Evolutionary conservation across 805 yeast species (phyloP).

Genomic region (Teunomyces pallodes): DNA sequence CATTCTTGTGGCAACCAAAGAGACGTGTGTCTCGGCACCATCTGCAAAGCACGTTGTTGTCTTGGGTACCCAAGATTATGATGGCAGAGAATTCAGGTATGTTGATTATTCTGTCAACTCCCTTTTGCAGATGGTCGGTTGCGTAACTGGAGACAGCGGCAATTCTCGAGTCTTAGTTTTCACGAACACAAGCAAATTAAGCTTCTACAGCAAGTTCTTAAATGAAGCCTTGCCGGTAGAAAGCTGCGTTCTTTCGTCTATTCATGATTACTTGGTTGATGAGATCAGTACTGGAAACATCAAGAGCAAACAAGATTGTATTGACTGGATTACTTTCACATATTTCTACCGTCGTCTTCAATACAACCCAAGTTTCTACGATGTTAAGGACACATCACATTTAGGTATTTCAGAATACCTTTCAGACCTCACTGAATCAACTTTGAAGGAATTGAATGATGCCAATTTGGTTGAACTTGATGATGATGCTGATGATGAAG

Average conservation of each 20-base stretch:
- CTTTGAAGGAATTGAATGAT: constrained; percentile 60
- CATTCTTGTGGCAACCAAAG: constrained; percentile 61
- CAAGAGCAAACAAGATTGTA: constrained; percentile 72
- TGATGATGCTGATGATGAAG: constrained; percentile 36
- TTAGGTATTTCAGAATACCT: constrained; percentile 75
- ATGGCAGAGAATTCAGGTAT: constrained; percentile 70
- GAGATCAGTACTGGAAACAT: constrained; percentile 72
- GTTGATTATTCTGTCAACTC: constrained; percentile 66
- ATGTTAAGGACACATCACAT: constrained; percentile 61
- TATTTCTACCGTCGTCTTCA: constrained; percentile 79
- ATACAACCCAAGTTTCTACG: constrained; percentile 86
- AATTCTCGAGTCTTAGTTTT: constrained; percentile 47
- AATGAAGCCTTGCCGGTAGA: constrained; percentile 80
- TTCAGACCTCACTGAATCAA: constrained; percentile 77
- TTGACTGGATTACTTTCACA: constrained; percentile 86
- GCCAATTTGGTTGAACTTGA: constrained; percentile 63
- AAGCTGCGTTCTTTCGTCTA: constrained; percentile 56
- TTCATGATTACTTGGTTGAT: constrained; percentile 67
- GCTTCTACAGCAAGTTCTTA: constrained; percentile 70
- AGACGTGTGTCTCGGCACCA: constrained; percentile 51
- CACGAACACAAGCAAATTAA: constrained; percentile 53
- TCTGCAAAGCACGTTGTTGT: constrained; percentile 55
- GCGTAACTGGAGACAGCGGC: constrained; percentile 33
- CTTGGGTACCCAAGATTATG: constrained; percentile 68
- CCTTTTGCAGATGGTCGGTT: constrained; percentile 61